Evolutionary conservation across 2,329 filamentous ascomycete genomes (phyloP).

Genomic region (Alternaria sp.): DNA sequence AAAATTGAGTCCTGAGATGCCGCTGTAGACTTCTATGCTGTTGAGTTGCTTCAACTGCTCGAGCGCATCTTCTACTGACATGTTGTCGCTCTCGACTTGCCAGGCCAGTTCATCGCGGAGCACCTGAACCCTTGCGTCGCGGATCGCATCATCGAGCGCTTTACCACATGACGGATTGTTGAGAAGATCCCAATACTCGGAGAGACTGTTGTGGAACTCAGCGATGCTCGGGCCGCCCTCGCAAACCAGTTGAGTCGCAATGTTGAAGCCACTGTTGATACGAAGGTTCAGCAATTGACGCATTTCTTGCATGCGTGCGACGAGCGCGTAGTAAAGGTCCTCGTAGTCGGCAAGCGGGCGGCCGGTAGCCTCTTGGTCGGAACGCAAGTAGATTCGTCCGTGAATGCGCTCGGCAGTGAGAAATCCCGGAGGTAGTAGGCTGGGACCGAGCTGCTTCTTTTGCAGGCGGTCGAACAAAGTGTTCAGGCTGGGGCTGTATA

Average conservation of each 20-base stretch:
- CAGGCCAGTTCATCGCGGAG: conserved; percentile 28
- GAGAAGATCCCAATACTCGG: conserved; percentile 33
- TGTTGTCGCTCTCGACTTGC: conserved; percentile 17
- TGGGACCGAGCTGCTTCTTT: conserved; percentile 32
- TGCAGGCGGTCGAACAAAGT: conserved; percentile 47
- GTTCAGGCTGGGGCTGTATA: conserved; percentile 40
- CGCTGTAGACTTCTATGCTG: conserved; percentile 15
- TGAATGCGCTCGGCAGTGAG: conserved; percentile 16
- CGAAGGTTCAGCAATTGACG: conserved; percentile 32
- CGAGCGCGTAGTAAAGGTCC: conserved; percentile 43
- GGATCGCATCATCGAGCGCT: conserved; percentile 37
- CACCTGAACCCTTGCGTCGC: conserved; percentile 24
- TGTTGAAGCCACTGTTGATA: conserved; percentile 37
- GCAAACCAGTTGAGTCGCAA: conserved; percentile 17
- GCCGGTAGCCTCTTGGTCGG: conserved; percentile 54
- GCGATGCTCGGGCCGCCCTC: conserved; percentile 22
- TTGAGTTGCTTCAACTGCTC: conserved; percentile 29
- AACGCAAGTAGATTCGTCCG: conserved; percentile 46
- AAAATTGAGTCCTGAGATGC: conserved; percentile 31
- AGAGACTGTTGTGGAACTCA: conserved; percentile 24
- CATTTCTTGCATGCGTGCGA: conserved; percentile 39
- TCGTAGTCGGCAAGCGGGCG: conserved; percentile 45
- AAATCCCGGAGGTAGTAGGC: conserved; percentile 21
- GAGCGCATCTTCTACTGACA: conserved; percentile 22
- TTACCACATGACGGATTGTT: conserved; percentile 35